A percentile compares a stretch with the other conserved stretches of the same genome.
Evolutionary conservation across 306 rosid genomes (phyloP).

Genomic region (Aeschynomene evenia): DNA sequence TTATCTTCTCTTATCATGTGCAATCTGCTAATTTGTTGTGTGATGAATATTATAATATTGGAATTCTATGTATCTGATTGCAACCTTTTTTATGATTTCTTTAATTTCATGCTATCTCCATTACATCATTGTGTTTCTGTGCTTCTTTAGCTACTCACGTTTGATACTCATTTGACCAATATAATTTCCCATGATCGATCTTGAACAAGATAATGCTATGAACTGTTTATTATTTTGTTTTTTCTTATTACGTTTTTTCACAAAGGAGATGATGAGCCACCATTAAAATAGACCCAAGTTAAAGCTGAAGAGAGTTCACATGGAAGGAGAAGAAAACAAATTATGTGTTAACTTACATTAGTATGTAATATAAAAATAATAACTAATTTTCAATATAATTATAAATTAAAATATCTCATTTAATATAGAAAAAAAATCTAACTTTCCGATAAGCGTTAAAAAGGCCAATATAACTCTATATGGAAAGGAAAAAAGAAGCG

Average conservation of each 20-base stretch:
- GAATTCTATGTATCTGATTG: not conserved
- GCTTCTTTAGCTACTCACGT: not conserved
- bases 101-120: not conserved
- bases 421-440: too few species aligned
- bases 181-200: not conserved
- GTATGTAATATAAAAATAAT: not conserved
- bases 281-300: too few species aligned
- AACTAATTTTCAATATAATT: not conserved
- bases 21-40: not conserved
- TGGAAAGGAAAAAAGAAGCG: not conserved
- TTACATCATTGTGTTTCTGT: not conserved
- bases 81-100: not conserved
- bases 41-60: not conserved
- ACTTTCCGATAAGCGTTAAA: not conserved
- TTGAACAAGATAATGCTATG: too few species aligned
- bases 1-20: not conserved
- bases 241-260: too few species aligned
- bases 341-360: too few species aligned
- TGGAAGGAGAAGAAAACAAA: too few species aligned
- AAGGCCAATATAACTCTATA: not conserved
- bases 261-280: too few species aligned
- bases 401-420: too few species aligned
- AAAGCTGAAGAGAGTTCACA: too few species aligned
- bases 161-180: not conserved
- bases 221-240: too few species aligned